Evolutionary conservation across 139 green algal species (phyloP).

Genomic region (Auxenochlorella pyrenoidosa): DNA sequence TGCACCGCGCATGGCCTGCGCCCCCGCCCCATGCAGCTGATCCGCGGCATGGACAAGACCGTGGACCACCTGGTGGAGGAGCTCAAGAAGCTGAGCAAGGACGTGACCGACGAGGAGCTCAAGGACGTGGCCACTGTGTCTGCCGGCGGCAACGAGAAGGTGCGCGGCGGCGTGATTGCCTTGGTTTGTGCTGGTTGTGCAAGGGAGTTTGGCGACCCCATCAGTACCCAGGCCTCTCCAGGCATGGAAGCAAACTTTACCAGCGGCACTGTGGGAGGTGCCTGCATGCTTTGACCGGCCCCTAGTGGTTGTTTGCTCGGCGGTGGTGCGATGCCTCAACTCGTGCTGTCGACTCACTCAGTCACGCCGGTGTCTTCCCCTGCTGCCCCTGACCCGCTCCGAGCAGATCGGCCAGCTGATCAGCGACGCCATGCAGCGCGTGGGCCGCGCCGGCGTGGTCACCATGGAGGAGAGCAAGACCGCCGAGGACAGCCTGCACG

Average conservation of each 20-base stretch:
- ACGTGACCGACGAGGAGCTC: slow-evolving; percentile 85
- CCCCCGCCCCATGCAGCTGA: slow-evolving; percentile 73
- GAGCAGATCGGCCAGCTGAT: slow-evolving; percentile 95
- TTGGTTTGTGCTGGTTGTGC: too few relatives aligned
- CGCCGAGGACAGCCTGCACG: slow-evolving; percentile 94
- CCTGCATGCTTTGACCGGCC: too few relatives aligned
- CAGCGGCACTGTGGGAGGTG: too few relatives aligned
- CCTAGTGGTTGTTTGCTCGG: too few relatives aligned
- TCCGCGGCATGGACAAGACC: slow-evolving; percentile 94
- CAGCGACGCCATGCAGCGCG: slow-evolving; percentile 90
- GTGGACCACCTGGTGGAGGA: slow-evolving; percentile 85
- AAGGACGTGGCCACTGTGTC: slow-evolving; percentile 96
- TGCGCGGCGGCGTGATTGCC: background rate
- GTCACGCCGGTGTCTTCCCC: too few relatives aligned
- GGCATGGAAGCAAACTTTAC: too few relatives aligned
- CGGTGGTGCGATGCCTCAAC: too few relatives aligned
- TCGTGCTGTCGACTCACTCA: too few relatives aligned
- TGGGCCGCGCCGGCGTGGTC: slow-evolving; percentile 96
- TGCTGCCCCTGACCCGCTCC: background rate
- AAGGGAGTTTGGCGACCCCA: too few relatives aligned
- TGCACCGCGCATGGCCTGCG: background rate
- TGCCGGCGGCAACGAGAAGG: slow-evolving; percentile 88
- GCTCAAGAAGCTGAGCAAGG: slow-evolving; percentile 80
- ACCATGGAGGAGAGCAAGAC: slow-evolving; percentile 99
- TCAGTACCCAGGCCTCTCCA: too few relatives aligned